Conservation (phyloP, 108 stramenopile species). For the Schizochytrium sp. region DNA sequence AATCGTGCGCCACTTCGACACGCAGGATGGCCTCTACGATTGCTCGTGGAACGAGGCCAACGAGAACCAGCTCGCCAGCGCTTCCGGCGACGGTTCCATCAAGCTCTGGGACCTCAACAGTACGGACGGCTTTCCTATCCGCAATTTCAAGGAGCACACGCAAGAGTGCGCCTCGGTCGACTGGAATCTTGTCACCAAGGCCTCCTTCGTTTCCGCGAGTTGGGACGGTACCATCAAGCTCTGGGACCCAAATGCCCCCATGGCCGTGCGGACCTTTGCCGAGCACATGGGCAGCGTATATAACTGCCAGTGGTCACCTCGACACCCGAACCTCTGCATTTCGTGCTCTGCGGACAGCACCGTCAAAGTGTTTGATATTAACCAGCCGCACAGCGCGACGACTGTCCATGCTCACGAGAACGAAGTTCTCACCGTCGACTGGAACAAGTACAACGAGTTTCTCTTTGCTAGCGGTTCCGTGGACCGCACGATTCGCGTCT, state of each 20-base stretch:
- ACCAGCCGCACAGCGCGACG: neutral
- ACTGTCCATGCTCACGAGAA: conserved; percentile 29
- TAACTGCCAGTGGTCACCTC: conserved; percentile 26
- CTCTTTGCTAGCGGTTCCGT: conserved; percentile 35
- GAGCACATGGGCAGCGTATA: conserved; percentile 24
- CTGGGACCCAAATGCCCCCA: conserved; percentile 23
- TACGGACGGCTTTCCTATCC: conserved; percentile 33
- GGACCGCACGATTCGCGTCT: conserved; percentile 23
- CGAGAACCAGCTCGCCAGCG: conserved; percentile 34
- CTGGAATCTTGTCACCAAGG: conserved; percentile 41
- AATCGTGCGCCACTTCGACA: conserved; percentile 36
- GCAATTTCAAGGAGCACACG: conserved; percentile 29
- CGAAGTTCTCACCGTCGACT: conserved; percentile 37
- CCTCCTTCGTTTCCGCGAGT: conserved; percentile 28
- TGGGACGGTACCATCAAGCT: conserved; percentile 39
- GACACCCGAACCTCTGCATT: conserved; percentile 20
- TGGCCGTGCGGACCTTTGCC: conserved; percentile 23
- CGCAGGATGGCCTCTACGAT: conserved; percentile 37
- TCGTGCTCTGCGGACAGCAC: conserved; percentile 36
- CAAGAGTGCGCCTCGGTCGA: conserved; percentile 41
- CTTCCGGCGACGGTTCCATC: conserved; percentile 28
- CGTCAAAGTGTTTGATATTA: conserved; percentile 31
- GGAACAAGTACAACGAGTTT: conserved; percentile 39
- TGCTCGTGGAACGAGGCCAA: conserved; percentile 40
- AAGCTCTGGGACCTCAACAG: conserved; percentile 36